These are phyloP conservation scores for Lithocarpus polystachyus DNA, from an alignment of 306 rosid species.

Conservation along the genomic window DNA sequence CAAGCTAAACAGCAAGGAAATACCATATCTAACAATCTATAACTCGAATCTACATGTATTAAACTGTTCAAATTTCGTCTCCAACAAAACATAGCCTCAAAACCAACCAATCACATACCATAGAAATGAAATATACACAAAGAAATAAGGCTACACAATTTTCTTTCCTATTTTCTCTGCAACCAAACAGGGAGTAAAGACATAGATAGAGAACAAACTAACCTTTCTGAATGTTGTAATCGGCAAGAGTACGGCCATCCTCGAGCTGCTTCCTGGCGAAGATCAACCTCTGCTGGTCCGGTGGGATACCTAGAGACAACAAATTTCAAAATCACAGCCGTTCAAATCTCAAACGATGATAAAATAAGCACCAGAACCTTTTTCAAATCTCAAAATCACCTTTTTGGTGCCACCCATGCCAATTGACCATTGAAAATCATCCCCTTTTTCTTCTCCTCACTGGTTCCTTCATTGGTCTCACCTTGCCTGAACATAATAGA, in stretches of 20 bases:
- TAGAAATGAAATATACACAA: background rate
- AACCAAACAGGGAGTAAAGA: background rate
- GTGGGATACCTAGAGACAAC: slow-evolving; percentile 62
- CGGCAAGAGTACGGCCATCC: slow-evolving; percentile 98
- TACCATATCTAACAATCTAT: background rate
- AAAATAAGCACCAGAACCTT: background rate
- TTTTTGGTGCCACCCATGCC: no score
- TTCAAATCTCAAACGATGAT: background rate
- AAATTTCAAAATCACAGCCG: background rate
- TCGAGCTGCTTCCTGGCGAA: slow-evolving; percentile 97
- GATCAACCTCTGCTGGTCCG: slow-evolving; percentile 96
- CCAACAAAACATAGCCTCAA: background rate
- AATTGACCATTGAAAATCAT: no score
- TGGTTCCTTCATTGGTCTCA: no score
- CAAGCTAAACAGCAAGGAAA: background rate
- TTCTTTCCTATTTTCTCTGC: background rate
- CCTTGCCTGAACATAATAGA: no score
- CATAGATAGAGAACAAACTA: background rate
- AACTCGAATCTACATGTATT: no score
- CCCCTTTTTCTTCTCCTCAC: no score
- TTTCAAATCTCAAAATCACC: no score
- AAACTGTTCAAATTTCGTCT: no score
- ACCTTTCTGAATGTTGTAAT: slow-evolving; percentile 97
- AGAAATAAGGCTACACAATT: no score
- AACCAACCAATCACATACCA: background rate